These are phyloP conservation scores for Zygoascus hellenicus DNA, from an alignment of 1,139 yeast species.

Conservation along the genomic window DNA sequence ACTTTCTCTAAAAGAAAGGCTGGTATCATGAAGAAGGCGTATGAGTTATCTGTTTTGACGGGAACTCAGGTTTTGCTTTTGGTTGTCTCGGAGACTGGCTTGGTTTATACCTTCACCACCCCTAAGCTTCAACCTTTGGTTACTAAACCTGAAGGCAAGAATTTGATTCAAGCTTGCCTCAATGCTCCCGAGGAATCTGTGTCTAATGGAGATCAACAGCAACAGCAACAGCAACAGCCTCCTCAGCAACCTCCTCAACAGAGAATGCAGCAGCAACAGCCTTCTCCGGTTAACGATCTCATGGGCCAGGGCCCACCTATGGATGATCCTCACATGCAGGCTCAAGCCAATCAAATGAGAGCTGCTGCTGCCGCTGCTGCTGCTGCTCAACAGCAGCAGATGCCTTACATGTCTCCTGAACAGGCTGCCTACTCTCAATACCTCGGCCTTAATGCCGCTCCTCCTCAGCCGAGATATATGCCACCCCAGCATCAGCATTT, in stretches of 20 bases:
- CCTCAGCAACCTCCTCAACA: slow-evolving; percentile 15
- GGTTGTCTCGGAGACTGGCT: slow-evolving; percentile 95
- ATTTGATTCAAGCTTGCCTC: slow-evolving; percentile 91
- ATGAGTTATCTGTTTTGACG: slow-evolving; percentile 89
- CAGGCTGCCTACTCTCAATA: slow-evolving; percentile 30
- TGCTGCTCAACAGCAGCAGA: slow-evolving; percentile 14
- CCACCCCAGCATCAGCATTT: slow-evolving; percentile 22
- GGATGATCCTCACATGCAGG: slow-evolving; percentile 11
- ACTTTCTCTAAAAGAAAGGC: slow-evolving; percentile 97
- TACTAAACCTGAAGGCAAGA: slow-evolving; percentile 94
- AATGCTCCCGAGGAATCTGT: slow-evolving; percentile 69
- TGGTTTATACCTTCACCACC: slow-evolving; percentile 97
- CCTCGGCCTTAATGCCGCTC: slow-evolving; percentile 16
- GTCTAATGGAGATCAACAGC: slow-evolving; percentile 15
- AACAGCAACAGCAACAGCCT: slow-evolving; percentile 14
- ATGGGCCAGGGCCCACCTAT: slow-evolving; percentile 9
- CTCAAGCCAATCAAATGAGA: slow-evolving; percentile 11
- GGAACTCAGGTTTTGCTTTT: slow-evolving; percentile 93
- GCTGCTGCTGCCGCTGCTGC: slow-evolving; percentile 13
- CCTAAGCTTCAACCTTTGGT: slow-evolving; percentile 97
- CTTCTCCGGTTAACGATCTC: slow-evolving; percentile 14
- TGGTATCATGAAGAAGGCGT: slow-evolving; percentile 97
- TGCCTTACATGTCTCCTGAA: slow-evolving; percentile 26
- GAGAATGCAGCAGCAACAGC: slow-evolving; percentile 16
- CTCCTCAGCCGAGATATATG: slow-evolving; percentile 24